A percentile compares a stretch with the other conserved stretches of the same genome.
Evolutionary conservation across 305 asterid species (phyloP).

Genomic region (Stenogyne calaminthoides): DNA sequence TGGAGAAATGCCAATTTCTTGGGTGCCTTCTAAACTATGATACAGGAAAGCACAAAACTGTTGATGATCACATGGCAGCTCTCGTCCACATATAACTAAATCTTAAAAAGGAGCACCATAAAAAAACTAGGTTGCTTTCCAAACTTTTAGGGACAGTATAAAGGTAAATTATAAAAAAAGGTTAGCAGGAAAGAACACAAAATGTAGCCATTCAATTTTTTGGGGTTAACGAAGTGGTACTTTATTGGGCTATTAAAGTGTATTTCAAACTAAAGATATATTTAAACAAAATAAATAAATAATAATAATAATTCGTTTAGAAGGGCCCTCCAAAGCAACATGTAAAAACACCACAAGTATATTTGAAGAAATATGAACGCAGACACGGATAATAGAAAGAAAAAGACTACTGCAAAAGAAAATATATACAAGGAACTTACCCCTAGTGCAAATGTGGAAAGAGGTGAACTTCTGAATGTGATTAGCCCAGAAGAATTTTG

Average conservation of each 20-base stretch:
- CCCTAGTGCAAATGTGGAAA: slow-evolving; percentile 84
- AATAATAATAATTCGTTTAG: not conserved
- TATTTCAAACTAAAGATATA: not conserved
- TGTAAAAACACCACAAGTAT: not conserved
- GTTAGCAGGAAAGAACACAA: not conserved
- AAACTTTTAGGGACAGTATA: not conserved
- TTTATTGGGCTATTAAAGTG: not conserved
- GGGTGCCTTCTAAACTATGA: not conserved
- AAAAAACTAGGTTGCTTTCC: not conserved
- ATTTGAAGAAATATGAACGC: not conserved
- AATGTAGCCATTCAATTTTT: not conserved
- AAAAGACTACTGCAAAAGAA: slow-evolving; percentile 14
- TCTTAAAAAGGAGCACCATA: not conserved
- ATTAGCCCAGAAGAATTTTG: slow-evolving; percentile 51
- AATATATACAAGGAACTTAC: slow-evolving; percentile 45
- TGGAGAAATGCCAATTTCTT: not conserved
- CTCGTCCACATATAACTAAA: too few relatives aligned
- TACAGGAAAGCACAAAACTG: not conserved
- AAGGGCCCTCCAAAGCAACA: not conserved
- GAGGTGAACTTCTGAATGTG: slow-evolving; percentile 68
- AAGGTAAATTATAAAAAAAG: not conserved
- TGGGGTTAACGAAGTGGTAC: not conserved
- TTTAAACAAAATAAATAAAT: not conserved
- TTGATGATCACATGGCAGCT: not conserved
- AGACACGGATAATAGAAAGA: not conserved